A percentile compares a stretch with the other conserved stretches of the same genome.
Evolutionary conservation across 331 rosid species (phyloP).

Genomic region (Acacia concinna): DNA sequence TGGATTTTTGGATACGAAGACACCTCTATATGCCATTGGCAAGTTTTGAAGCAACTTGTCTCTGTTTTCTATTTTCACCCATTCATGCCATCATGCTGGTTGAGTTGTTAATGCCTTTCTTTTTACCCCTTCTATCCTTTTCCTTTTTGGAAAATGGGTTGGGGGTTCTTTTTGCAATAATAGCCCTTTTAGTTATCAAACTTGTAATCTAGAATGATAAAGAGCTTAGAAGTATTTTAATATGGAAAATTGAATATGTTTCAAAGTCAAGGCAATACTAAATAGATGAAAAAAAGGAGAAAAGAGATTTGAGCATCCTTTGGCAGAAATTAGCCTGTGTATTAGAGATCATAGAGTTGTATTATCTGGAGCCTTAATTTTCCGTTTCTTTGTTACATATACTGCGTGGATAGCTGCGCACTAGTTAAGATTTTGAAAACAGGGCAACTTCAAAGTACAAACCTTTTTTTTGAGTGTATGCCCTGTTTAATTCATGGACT

Average conservation of each 20-base stretch:
- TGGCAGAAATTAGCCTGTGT: conserved; percentile 1
- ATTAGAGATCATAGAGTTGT: conserved; percentile 1
- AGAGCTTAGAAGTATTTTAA: conserved; percentile 24
- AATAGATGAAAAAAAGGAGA: background rate
- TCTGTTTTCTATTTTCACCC: background rate
- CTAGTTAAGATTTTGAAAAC: too few relatives aligned
- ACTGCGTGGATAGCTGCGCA: background rate
- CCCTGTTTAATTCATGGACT: background rate
- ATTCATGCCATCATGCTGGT: conserved; percentile 1
- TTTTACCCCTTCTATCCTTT: background rate
- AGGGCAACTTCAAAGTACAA: too few relatives aligned
- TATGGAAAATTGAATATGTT: background rate
- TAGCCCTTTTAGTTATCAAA: background rate
- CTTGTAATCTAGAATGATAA: background rate
- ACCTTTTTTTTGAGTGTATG: too few relatives aligned
- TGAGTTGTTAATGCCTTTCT: background rate
- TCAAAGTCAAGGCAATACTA: conserved; percentile 17
- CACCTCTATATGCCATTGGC: conserved; percentile 88
- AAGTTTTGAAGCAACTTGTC: conserved; percentile 42
- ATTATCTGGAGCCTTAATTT: background rate
- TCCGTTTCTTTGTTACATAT: background rate
- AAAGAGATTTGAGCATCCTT: background rate
- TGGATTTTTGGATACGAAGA: conserved; percentile 88
- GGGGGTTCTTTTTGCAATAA: background rate
- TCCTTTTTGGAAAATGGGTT: background rate